A percentile compares a stretch with the other conserved stretches of the same genome.
Evolutionary conservation across 225 moss, liverwort and hornwort species (phyloP).

Genomic region (Sphagnum contortum): DNA sequence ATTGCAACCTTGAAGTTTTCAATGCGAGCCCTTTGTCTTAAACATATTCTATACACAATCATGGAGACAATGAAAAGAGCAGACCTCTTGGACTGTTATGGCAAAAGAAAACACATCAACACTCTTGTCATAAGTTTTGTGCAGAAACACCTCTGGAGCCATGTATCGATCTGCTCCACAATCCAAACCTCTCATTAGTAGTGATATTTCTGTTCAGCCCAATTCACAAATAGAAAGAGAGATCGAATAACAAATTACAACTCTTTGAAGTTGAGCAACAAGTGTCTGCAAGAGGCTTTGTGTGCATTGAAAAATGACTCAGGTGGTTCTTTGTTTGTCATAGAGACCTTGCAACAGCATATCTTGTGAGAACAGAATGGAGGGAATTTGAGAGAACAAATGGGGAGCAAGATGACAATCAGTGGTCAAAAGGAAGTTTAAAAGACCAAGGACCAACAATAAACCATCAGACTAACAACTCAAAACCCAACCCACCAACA

Average conservation of each 20-base stretch:
- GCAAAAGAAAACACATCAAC: slow-evolving; percentile 54
- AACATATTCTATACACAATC: not conserved
- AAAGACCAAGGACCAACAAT: not conserved
- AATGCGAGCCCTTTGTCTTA: not conserved
- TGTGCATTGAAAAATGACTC: not conserved
- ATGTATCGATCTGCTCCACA: slow-evolving; percentile 46
- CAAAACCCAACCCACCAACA: not conserved
- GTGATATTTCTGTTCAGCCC: too few species aligned
- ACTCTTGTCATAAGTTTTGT: slow-evolving; percentile 41
- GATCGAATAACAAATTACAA: too few species aligned
- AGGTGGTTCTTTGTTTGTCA: not conserved
- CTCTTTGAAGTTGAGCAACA: too few species aligned
- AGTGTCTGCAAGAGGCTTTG: not conserved
- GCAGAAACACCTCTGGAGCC: slow-evolving; percentile 44
- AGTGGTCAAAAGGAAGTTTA: too few species aligned
- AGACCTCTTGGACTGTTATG: slow-evolving; percentile 53
- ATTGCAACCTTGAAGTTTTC: not conserved
- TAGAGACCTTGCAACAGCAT: too few species aligned
- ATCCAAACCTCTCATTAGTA: not conserved
- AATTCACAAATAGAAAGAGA: too few species aligned
- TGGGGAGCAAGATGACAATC: too few species aligned
- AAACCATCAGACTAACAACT: not conserved
- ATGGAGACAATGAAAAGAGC: not conserved
- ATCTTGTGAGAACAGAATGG: too few species aligned
- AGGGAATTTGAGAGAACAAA: too few species aligned